phyloP scores from a whole-genome alignment of 352 stramenopile genomes.

The Phytophthora pisi region DNA sequence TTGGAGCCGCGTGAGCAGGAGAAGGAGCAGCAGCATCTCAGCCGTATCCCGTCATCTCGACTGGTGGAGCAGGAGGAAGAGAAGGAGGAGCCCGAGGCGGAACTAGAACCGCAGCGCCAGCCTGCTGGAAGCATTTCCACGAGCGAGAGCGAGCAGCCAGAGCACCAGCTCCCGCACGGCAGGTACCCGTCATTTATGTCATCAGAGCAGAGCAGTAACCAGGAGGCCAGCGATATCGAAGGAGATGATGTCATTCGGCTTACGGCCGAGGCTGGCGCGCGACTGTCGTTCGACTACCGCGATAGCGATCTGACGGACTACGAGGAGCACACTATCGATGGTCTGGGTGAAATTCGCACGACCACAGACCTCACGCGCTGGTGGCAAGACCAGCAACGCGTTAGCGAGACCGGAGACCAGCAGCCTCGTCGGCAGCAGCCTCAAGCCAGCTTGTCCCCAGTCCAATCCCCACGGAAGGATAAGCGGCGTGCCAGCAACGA shows the following conservation, averaged over 20 bases:
- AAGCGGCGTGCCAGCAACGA: conserved; percentile 19
- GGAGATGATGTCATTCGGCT: conserved; percentile 32
- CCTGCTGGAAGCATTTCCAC: conserved; percentile 20
- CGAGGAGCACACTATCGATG: conserved; percentile 54
- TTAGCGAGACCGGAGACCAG: conserved; percentile 20
- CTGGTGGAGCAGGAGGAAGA: conserved; percentile 32
- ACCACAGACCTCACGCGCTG: conserved; percentile 54
- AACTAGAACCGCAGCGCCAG: conserved; percentile 21
- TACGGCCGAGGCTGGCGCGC: conserved; percentile 28
- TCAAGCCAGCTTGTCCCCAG: conserved; percentile 22
- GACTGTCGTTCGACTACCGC: conserved; percentile 30
- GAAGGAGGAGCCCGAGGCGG: conserved; percentile 29
- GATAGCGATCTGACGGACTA: conserved; percentile 47
- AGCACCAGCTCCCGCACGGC: conserved; percentile 7
- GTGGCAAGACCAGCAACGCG: conserved; percentile 45
- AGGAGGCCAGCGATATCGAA: conserved; percentile 31
- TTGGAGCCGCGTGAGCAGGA: conserved; percentile 9
- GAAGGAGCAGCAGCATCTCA: conserved; percentile 13
- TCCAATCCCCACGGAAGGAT: conserved; percentile 19
- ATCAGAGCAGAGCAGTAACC: conserved; percentile 36
- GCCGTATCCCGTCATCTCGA: conserved; percentile 22
- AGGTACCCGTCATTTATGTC: conserved; percentile 46
- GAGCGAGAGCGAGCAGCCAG: conserved; percentile 23
- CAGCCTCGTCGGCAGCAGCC: conserved; percentile 5
- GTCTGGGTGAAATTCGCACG: conserved; percentile 41